Evolutionary conservation across 345 rosid species (phyloP).

Genomic region (Rhodamnia argentea): DNA sequence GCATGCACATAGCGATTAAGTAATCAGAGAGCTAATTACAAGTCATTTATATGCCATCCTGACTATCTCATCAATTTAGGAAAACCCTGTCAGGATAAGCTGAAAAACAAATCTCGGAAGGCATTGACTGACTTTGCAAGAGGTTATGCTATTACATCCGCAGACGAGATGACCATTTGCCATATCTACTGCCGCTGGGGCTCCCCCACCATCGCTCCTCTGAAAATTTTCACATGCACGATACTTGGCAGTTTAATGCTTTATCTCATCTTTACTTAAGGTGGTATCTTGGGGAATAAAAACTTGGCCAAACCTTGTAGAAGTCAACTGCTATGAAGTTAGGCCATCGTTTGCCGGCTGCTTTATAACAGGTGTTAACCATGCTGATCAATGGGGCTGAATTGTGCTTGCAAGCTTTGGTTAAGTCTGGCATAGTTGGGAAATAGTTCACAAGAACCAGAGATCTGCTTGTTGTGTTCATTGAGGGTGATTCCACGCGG

Average conservation of each 20-base stretch:
- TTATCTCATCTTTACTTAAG: neutral
- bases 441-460: conserved; percentile 67
- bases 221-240: conserved; percentile 9
- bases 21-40: neutral
- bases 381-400: conserved; percentile 61
- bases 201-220: conserved; percentile 91
- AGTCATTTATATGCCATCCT: neutral
- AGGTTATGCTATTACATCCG: conserved; percentile 51
- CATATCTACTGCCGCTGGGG: conserved; percentile 55
- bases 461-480: conserved; percentile 48
- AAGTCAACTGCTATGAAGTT: conserved; percentile 90
- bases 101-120: neutral
- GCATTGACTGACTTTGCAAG: conserved; percentile 44
- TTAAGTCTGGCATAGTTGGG: conserved; percentile 36
- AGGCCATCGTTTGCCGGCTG: conserved; percentile 80
- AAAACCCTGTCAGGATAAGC: neutral
- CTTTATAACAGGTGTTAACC: conserved; percentile 40
- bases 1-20: neutral
- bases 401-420: conserved; percentile 59
- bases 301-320: conserved; percentile 42
- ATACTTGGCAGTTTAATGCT: no score
- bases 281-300: neutral
- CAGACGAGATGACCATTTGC: conserved; percentile 73
- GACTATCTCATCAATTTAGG: neutral
- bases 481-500: conserved; percentile 58